phyloP scores from a whole-genome alignment of 2,329 filamentous ascomycete genomes.

The Phaeosphaeria sp. region DNA sequence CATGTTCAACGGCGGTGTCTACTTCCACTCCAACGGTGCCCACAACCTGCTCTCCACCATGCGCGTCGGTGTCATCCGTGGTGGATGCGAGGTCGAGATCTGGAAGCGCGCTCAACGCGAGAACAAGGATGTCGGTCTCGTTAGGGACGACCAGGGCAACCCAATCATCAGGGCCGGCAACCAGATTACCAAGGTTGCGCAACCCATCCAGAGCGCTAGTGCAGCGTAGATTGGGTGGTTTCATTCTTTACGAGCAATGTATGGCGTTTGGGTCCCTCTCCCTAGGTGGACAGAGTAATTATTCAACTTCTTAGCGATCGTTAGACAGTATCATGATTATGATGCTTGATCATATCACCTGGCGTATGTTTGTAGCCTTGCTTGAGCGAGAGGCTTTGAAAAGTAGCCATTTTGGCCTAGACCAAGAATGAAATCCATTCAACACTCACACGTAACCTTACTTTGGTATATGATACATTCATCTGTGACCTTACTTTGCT shows the following conservation, averaged over 20 bases:
- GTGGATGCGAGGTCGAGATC: constrained; percentile 53
- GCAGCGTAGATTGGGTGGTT: constrained; percentile 65
- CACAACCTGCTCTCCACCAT: constrained; percentile 53
- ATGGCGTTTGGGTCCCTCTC: constrained; percentile 40
- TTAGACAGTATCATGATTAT: constrained; percentile 25
- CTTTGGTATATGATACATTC: background rate
- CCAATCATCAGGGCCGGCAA: constrained; percentile 84
- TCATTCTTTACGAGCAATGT: constrained; percentile 32
- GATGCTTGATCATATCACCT: constrained; percentile 35
- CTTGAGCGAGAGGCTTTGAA: constrained; percentile 24
- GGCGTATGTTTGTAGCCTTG: constrained; percentile 36
- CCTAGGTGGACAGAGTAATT: constrained; percentile 29
- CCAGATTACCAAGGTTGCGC: constrained; percentile 82
- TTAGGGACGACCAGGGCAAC: constrained; percentile 81
- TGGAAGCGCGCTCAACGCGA: constrained; percentile 53
- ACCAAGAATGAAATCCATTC: constrained; percentile 28
- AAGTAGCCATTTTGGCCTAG: constrained; percentile 24
- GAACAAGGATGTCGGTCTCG: constrained; percentile 75
- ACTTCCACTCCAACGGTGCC: constrained; percentile 51
- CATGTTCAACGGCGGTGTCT: constrained; percentile 54
- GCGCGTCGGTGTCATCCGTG: constrained; percentile 52
- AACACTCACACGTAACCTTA: background rate
- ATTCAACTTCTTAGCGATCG: constrained; percentile 37
- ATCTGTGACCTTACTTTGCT: background rate
- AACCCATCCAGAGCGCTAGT: constrained; percentile 82